Base-by-base conservation (phyloP, 1,284 basidiomycete genomes). In the Sporisorium scitamineum region DNA sequence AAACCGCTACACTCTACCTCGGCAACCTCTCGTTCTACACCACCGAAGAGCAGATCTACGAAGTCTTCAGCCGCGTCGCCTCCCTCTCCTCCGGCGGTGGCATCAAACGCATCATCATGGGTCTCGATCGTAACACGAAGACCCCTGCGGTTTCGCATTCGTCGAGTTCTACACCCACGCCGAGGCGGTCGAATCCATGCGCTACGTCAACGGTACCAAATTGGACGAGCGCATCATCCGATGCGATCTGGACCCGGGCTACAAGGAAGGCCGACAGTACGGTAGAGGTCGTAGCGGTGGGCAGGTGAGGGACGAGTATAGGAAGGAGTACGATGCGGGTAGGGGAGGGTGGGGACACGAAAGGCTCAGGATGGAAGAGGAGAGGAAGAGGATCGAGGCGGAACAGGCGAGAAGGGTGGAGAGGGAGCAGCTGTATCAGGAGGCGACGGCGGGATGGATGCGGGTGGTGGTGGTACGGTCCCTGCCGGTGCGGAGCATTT, bases 81-180 rank as follows among this genome's bases (percentile, higher is more conserved):
- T 92, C 90, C 76, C 90, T 93, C 1, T 93, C 94, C 78, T 92
- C 94, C 71, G 95, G 95, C 45, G 95, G 95, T 39, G 95, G 95
- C 32, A 95, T 99, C 79, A 98, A 98, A 86, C 91, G 96, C 75
- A 97, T 99, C 79, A 99, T 99, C 82, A 99, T 99, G 97, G 97
- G 97, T 27, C 89, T 99, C 41, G 97, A 99, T 88, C 89, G 97
- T 64, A 94, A 98, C 85, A 93, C 92, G 53, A 92, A 95, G 93
- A 99, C 97, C 53, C 97, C 97, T 99, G 97, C 85, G 97, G 97
- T 1, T 99, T 99, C 86, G 97, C 96, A 80, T 99, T 99, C 83
- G 97, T 99, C 65, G 97, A 99, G 85, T 99, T 94, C 86, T 99
- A 98, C 86, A 94, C 94, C 10, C 95, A 98, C 83, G 89, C 91